Conservation (phyloP, 768 basidiomycete genomes). For the Termitomyces titanicus region DNA sequence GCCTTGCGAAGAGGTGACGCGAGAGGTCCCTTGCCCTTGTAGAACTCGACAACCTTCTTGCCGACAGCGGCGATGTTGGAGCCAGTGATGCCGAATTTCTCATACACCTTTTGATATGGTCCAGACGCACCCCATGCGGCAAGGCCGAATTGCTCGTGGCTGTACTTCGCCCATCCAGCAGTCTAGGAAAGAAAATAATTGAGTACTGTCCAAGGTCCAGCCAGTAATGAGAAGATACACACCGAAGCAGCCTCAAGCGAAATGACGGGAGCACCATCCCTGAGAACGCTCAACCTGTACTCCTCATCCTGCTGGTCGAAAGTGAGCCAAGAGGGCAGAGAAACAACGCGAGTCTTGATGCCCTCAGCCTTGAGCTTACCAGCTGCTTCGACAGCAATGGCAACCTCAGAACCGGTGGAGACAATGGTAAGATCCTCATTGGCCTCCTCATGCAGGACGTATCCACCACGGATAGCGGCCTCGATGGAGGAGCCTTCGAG, state of each 20-base stretch:
- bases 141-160: conserved; percentile 84
- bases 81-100: conserved; percentile 84
- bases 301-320: conserved; percentile 79
- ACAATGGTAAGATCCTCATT: conserved; percentile 88
- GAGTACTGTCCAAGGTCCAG: conserved; percentile 6
- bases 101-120: conserved; percentile 87
- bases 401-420: conserved; percentile 85
- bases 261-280: conserved; percentile 86
- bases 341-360: conserved; percentile 78
- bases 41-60: conserved; percentile 85
- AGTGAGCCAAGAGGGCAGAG: conserved; percentile 85
- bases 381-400: conserved; percentile 85
- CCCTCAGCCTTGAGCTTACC: conserved; percentile 74
- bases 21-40: conserved; percentile 74
- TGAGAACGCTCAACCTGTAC: conserved; percentile 81
- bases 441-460: conserved; percentile 79
- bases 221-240: conserved; percentile 13
- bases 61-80: conserved; percentile 74
- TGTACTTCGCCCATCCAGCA: conserved; percentile 85
- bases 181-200: conserved; percentile 36
- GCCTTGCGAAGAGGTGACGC: conserved; percentile 78
- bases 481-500: conserved; percentile 86
- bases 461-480: conserved; percentile 80
- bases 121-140: conserved; percentile 84
- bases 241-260: conserved; percentile 80